phyloP scores from a whole-genome alignment of 2,329 filamentous ascomycete species.

The Dactylellina parvicollis region DNA sequence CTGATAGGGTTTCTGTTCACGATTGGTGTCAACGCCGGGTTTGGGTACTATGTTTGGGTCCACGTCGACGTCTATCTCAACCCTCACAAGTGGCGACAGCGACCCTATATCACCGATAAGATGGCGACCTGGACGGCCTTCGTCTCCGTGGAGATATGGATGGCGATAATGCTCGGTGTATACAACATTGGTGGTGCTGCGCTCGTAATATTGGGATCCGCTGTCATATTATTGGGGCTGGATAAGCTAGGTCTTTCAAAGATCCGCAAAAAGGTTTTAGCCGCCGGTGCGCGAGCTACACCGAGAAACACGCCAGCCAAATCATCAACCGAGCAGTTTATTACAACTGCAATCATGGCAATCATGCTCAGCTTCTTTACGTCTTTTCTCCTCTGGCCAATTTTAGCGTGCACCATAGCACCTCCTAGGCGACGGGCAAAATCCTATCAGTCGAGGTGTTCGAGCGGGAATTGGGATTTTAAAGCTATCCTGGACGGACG shows the following conservation, averaged over 20 bases:
- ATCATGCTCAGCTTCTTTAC: not conserved
- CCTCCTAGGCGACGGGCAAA: slow-evolving; percentile 11
- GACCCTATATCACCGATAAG: slow-evolving; percentile 4
- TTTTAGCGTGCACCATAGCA: slow-evolving; percentile 23
- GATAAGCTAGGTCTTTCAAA: too few relatives aligned
- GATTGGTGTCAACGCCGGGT: slow-evolving; percentile 24
- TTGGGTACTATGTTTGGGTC: slow-evolving; percentile 34
- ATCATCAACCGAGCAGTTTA: too few relatives aligned
- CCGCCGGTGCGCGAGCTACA: too few relatives aligned
- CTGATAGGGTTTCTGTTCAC: slow-evolving; percentile 11
- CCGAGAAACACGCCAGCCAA: too few relatives aligned
- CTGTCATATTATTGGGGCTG: not conserved
- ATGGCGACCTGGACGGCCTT: slow-evolving; percentile 13
- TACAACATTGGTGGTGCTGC: slow-evolving; percentile 18
- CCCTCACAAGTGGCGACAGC: slow-evolving; percentile 28
- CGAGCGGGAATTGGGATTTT: slow-evolving; percentile 33
- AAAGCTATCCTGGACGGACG: slow-evolving; percentile 30
- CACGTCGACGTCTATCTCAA: slow-evolving; percentile 19
- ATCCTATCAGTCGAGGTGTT: slow-evolving; percentile 18
- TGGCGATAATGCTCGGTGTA: slow-evolving; percentile 37
- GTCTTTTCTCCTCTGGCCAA: slow-evolving; percentile 26
- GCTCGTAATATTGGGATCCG: not conserved
- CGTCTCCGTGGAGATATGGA: slow-evolving; percentile 31
- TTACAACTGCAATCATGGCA: not conserved
- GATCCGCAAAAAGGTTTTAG: too few relatives aligned